Base-by-base conservation (phyloP, 1,284 basidiomycete species). In the Papiliotrema laurentii region DNA sequence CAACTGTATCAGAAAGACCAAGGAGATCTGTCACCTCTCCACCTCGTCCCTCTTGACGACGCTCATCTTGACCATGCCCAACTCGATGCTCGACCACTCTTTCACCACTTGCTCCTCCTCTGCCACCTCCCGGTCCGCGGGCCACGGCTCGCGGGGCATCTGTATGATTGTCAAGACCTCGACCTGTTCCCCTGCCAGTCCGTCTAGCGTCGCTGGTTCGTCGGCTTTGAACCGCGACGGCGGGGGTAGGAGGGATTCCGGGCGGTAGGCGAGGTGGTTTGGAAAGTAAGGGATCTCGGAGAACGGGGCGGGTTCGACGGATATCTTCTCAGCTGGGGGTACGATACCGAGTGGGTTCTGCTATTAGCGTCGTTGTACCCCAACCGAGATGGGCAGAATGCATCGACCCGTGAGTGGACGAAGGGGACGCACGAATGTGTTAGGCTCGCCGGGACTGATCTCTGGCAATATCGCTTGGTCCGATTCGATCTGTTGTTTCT, bases 221-320 rank as follows among this genome's bases (percentile, higher is more conserved):
- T 47, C 45, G 0, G 39, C 25, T 2, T 40, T 33, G 45, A 61
- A 66, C 7, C 61, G 55, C 9, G 61, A 51, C 9, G 61, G 57
- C 1, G 54, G 56, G 1, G 68, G 62, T 0, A 55, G 38, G 39
- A 66, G 53, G 3, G 62, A 56, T n/a, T 52, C 49, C 9, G 62
- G 56, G 14, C 59, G 58, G 48, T 72, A 72, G 1, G 68, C 66
- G 30, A 71, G 61, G 37, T 68, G 66, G 50, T 65, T 64, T 7
- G 70, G 70, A 53, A 72, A 72, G 38, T 50, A 69, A 2, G 61
- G 59, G 11, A 72, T 39, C 3, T 27, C 21, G 11, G 66, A 68
- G 18, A 33, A 24, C 5, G 60, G 60, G 16, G 54, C 42, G 35
- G 53, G 47, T 4, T 38, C 21, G 28, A 26, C 22, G 7, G 34